Percentiles rank a stretch among this genome's conserved stretches.
phyloP scores from a whole-genome alignment of 345 rosid genomes.

The Geranium rotundifolium region DNA sequence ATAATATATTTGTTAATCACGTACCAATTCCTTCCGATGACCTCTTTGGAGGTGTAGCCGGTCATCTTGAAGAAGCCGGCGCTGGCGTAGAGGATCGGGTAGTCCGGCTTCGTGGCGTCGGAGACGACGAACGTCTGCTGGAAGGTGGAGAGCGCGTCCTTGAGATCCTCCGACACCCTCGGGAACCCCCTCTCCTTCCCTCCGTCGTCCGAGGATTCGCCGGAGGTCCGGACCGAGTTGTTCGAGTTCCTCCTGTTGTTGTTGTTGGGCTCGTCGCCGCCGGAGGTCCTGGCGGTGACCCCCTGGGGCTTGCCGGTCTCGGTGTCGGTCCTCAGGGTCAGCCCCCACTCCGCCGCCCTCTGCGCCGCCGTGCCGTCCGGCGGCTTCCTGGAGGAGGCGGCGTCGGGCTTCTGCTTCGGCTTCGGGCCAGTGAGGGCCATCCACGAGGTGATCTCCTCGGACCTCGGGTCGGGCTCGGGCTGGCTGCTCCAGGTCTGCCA shows the following conservation, averaged over 20 bases:
- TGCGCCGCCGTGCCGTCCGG: constrained; percentile 43
- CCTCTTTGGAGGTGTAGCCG: constrained; percentile 86
- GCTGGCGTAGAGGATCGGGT: constrained; percentile 92
- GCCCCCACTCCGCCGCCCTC: constrained; percentile 99
- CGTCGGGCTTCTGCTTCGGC: background rate
- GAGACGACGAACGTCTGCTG: constrained; percentile 95
- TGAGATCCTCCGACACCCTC: constrained; percentile 66
- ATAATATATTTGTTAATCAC: background rate
- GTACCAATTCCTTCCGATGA: constrained; percentile 90
- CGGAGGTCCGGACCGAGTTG: constrained; percentile 71
- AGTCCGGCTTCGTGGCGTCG: constrained; percentile 88
- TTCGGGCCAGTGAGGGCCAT: constrained; percentile 61
- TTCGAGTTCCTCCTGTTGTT: constrained; percentile 48
- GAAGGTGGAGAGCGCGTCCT: constrained; percentile 72
- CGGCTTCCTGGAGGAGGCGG: constrained; percentile 9
- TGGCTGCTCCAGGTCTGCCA: constrained; percentile 44
- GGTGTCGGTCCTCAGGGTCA: constrained; percentile 24
- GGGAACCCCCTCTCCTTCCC: constrained; percentile 44
- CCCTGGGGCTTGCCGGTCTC: constrained; percentile 45
- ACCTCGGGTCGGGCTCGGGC: constrained; percentile 17
- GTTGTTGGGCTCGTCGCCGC: constrained; percentile 48
- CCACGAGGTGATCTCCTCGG: constrained; percentile 68
- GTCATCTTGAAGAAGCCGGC: constrained; percentile 98
- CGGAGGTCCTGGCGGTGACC: constrained; percentile 64
- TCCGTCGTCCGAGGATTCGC: constrained; percentile 19